Evolutionary conservation across 2,329 filamentous ascomycete genomes (phyloP).

Genomic region (Penicillium decumbens): DNA sequence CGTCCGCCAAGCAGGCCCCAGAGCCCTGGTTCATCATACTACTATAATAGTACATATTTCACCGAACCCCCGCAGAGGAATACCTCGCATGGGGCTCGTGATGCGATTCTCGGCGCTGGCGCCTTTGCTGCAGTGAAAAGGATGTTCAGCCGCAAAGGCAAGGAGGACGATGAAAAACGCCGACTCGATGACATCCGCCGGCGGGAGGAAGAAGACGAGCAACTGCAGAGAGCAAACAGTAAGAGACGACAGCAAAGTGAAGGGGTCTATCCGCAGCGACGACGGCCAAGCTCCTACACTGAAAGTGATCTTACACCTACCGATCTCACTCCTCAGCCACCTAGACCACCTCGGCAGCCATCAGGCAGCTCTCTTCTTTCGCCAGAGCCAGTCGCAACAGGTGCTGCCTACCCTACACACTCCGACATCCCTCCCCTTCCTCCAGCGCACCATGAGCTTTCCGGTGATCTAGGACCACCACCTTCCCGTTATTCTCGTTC

Average conservation of each 20-base stretch:
- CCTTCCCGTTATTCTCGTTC: slow-evolving; percentile 14
- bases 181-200: slow-evolving; percentile 54
- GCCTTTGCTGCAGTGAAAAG: slow-evolving; percentile 57
- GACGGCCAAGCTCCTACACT: slow-evolving; percentile 31
- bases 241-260: slow-evolving; percentile 62
- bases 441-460: slow-evolving; percentile 36
- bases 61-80: slow-evolving; percentile 44
- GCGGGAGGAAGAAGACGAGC: slow-evolving; percentile 51
- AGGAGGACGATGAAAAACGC: slow-evolving; percentile 54
- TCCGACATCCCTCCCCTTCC: slow-evolving; percentile 40
- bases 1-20: slow-evolving; percentile 31
- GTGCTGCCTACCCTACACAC: slow-evolving; percentile 27
- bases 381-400: slow-evolving; percentile 28
- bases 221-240: slow-evolving; percentile 50
- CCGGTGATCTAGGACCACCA: slow-evolving; percentile 31
- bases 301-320: slow-evolving; percentile 39
- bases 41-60: slow-evolving; percentile 40
- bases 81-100: slow-evolving; percentile 50
- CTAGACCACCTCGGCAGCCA: slow-evolving; percentile 21
- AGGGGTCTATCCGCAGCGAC: slow-evolving; percentile 45
- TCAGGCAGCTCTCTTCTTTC: slow-evolving; percentile 34
- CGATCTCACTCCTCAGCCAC: slow-evolving; percentile 29
- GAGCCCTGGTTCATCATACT: slow-evolving; percentile 35
- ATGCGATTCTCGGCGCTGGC: slow-evolving; percentile 62
- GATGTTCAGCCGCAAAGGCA: slow-evolving; percentile 56